A percentile compares a stretch with the other conserved stretches of the same genome.
These are phyloP conservation scores for Xylaria palmicola DNA, from an alignment of 495 filamentous ascomycete genomes.

Conservation along the genomic window DNA sequence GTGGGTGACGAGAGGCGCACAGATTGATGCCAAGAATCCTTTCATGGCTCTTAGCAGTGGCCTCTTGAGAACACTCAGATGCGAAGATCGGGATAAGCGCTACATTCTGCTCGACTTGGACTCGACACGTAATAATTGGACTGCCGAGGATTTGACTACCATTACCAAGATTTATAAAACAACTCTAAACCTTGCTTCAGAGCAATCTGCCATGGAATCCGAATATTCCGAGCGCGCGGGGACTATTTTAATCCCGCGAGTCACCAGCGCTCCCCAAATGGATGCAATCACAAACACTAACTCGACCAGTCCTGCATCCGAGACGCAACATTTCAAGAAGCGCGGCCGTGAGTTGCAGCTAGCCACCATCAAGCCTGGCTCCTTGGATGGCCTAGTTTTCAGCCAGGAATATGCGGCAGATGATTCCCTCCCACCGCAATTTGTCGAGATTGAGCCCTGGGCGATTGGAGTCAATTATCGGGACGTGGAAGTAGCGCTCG, in stretches of 20 bases:
- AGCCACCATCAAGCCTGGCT: background rate
- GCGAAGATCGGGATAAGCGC: background rate
- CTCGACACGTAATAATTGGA: background rate
- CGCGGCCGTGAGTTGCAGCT: background rate
- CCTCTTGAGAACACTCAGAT: background rate
- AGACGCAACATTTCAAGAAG: background rate
- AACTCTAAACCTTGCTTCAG: background rate
- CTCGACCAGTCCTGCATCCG: background rate
- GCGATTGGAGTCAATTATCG: conserved; percentile 22
- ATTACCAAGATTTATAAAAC: background rate
- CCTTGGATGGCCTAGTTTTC: background rate
- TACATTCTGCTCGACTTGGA: background rate
- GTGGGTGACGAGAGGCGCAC: conserved; percentile 36
- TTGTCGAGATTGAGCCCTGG: conserved; percentile 3
- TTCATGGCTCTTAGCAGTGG: background rate
- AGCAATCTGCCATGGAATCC: background rate
- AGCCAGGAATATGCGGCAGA: conserved; percentile 19
- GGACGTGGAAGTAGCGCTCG: conserved; percentile 53
- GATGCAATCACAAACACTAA: background rate
- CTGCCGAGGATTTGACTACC: background rate
- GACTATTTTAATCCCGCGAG: background rate
- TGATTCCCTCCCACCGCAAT: conserved; percentile 3
- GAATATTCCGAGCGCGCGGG: background rate
- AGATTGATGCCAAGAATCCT: background rate
- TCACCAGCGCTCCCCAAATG: no score